A percentile compares a stretch with the other conserved stretches of the same genome.
Evolutionary conservation across 2,329 filamentous ascomycete species (phyloP).

Genomic region (Stemphylium beticola): DNA sequence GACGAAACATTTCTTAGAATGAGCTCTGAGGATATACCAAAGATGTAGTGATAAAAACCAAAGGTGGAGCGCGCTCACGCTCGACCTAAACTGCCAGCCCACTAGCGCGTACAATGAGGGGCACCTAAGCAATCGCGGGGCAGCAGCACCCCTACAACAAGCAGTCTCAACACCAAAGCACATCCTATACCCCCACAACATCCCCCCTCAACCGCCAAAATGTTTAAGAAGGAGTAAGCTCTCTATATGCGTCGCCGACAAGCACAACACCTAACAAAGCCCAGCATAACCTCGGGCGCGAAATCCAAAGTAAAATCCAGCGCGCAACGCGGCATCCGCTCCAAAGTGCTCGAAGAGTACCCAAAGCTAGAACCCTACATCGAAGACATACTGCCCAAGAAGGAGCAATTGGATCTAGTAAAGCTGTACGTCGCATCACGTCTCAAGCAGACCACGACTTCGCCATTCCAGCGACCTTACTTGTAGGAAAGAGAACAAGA

Average conservation of each 20-base stretch:
- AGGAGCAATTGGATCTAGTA: slow-evolving; percentile 84
- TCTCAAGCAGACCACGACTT: not conserved
- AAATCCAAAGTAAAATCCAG: slow-evolving; percentile 99
- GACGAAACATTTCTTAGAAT: too few species aligned
- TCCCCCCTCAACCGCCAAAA: slow-evolving; percentile 20
- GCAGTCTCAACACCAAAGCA: slow-evolving; percentile 12
- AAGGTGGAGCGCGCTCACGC: not conserved
- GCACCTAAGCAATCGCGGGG: slow-evolving; percentile 12
- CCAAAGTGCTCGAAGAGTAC: slow-evolving; percentile 82
- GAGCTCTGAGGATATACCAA: not conserved
- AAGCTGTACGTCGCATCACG: slow-evolving; percentile 67
- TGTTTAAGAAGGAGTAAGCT: slow-evolving; percentile 48
- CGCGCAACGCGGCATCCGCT: slow-evolving; percentile 83
- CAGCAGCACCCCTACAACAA: slow-evolving; percentile 2
- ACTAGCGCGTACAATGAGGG: slow-evolving; percentile 16
- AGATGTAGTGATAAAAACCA: not conserved
- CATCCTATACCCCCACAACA: not conserved
- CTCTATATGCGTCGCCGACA: too few species aligned
- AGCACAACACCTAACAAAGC: slow-evolving; percentile 1
- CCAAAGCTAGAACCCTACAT: slow-evolving; percentile 85
- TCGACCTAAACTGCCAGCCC: not conserved
- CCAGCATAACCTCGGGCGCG: slow-evolving; percentile 74
- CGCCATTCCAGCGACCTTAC: not conserved
- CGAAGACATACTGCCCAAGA: slow-evolving; percentile 95
- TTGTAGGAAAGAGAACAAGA: not conserved